Conservation (phyloP, 371 early-diverging fungal species). For the Mortierella sp. region DNA sequence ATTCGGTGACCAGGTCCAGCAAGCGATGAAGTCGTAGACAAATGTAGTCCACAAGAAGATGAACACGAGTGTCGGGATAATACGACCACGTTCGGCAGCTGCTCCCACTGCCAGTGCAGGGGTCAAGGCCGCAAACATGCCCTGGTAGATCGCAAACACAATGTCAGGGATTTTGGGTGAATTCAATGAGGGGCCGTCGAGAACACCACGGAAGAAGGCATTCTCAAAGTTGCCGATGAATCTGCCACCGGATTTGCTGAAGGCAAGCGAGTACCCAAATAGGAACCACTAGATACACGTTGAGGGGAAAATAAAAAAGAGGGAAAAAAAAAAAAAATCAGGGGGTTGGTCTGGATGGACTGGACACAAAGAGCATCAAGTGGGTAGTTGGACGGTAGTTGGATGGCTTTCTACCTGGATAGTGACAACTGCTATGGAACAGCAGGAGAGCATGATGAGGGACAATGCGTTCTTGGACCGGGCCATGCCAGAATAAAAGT, state of each 20-base stretch:
- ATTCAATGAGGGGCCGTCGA: slow-evolving; percentile 70
- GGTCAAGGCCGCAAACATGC: slow-evolving; percentile 88
- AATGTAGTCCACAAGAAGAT: slow-evolving; percentile 93
- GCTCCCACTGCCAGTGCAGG: slow-evolving; percentile 92
- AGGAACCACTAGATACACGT: slow-evolving; percentile 36
- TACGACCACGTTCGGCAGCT: slow-evolving; percentile 87
- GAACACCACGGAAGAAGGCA: slow-evolving; percentile 72
- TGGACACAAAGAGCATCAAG: slow-evolving; percentile 81
- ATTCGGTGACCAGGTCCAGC: slow-evolving; percentile 89
- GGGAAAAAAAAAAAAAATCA: not conserved
- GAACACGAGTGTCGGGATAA: slow-evolving; percentile 87
- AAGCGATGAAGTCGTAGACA: slow-evolving; percentile 89
- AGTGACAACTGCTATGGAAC: slow-evolving; percentile 40
- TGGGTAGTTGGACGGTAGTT: slow-evolving; percentile 57
- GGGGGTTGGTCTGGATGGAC: slow-evolving; percentile 63
- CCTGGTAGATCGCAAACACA: slow-evolving; percentile 81
- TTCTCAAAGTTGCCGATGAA: slow-evolving; percentile 87
- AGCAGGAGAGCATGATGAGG: slow-evolving; percentile 51
- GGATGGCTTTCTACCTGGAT: slow-evolving; percentile 33
- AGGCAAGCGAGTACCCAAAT: slow-evolving; percentile 78
- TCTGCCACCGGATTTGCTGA: slow-evolving; percentile 69
- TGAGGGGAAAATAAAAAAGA: not conserved
- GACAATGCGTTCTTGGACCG: slow-evolving; percentile 69
- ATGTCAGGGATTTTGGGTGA: slow-evolving; percentile 70
- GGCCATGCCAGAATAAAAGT: slow-evolving; percentile 94